Conservation (phyloP, 305 asterid genomes). For the Ilex paraguariensis region DNA sequence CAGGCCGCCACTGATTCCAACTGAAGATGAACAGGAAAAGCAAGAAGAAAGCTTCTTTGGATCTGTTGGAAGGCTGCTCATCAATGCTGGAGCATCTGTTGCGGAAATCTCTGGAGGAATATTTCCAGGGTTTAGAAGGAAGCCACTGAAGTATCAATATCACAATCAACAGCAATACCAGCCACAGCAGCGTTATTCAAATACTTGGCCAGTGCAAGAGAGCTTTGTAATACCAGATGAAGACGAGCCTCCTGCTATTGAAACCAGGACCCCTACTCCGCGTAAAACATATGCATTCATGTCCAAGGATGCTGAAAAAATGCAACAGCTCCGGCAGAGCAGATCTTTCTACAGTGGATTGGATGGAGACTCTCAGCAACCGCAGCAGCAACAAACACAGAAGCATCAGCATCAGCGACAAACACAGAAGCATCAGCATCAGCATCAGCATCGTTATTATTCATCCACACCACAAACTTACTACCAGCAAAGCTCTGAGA, state of each 20-base stretch:
- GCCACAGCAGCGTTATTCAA: constrained; percentile 44
- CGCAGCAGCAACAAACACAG: constrained; percentile 42
- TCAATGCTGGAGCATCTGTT: constrained; percentile 60
- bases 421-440: constrained; percentile 39
- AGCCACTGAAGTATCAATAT: constrained; percentile 27
- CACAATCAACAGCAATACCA: constrained; percentile 34
- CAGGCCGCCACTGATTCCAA: constrained; percentile 70
- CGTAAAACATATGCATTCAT: constrained; percentile 85
- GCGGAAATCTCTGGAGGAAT: constrained; percentile 60
- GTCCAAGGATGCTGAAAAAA: constrained; percentile 81
- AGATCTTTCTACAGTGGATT: constrained; percentile 69
- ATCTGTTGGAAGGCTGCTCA: constrained; percentile 53
- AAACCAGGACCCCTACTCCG: constrained; percentile 77
- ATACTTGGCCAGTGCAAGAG: constrained; percentile 71
- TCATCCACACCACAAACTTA: constrained; percentile 62
- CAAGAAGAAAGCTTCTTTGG: constrained; percentile 72
- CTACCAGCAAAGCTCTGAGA: constrained; percentile 59
- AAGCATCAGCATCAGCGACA: constrained; percentile 62
- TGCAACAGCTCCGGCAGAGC: constrained; percentile 80
- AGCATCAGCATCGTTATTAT: constrained; percentile 54
- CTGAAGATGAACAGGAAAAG: constrained; percentile 67
- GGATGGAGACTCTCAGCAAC: constrained; percentile 46
- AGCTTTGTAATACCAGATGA: constrained; percentile 72
- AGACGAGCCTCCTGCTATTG: constrained; percentile 76
- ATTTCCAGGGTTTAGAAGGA: constrained; percentile 59